These are phyloP conservation scores for Rutstroemia sp. DNA, from an alignment of 2,329 filamentous ascomycete genomes.

Conservation along the genomic window DNA sequence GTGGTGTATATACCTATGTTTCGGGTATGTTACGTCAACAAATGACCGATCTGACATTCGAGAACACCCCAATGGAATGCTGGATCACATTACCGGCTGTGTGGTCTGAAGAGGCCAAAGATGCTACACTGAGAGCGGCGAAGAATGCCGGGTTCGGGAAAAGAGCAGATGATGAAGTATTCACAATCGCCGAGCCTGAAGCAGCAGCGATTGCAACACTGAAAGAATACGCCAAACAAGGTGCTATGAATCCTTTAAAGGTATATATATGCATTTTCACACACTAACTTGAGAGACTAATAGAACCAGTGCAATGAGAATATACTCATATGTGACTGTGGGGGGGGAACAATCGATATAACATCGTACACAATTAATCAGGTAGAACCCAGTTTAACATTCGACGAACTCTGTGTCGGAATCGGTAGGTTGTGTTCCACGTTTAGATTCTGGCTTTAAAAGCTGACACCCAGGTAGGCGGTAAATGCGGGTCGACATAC, in stretches of 20 bases:
- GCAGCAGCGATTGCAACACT: constrained; percentile 21
- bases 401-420: constrained; percentile 19
- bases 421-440: not conserved
- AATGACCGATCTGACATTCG: constrained; percentile 11
- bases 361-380: constrained; percentile 20
- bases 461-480: constrained; percentile 11
- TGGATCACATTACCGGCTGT: constrained; percentile 24
- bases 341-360: constrained; percentile 23
- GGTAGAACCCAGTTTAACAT: constrained; percentile 11
- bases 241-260: constrained; percentile 12
- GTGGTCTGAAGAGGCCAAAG: constrained; percentile 23
- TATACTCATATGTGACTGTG: constrained; percentile 23
- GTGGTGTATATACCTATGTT: constrained; percentile 14
- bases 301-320: constrained; percentile 12
- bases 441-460: not conserved
- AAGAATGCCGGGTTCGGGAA: constrained; percentile 18
- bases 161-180: constrained; percentile 14
- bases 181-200: constrained; percentile 24
- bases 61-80: constrained; percentile 17
- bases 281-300: not conserved
- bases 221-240: constrained; percentile 7
- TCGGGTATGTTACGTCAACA: constrained; percentile 6
- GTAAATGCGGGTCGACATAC: constrained; percentile 22
- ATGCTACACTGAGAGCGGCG: constrained; percentile 19
- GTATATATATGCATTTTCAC: not conserved